A percentile compares a stretch with the other conserved stretches of the same genome.
These are phyloP conservation scores for Kodamaea suecica DNA, from an alignment of 1,139 yeast genomes.

Conservation along the genomic window DNA sequence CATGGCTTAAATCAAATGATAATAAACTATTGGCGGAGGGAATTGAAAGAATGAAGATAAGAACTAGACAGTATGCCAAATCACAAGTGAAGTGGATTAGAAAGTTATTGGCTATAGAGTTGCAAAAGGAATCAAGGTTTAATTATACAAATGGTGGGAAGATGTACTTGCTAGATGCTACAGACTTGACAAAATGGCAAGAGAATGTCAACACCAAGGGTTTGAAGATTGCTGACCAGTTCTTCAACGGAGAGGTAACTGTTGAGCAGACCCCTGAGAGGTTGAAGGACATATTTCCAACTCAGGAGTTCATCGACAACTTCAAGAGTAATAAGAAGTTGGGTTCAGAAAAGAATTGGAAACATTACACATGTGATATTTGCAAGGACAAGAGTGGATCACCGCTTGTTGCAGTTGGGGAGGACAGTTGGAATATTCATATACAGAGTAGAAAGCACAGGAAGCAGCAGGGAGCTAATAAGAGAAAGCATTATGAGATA, in stretches of 20 bases:
- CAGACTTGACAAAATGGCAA: conserved; percentile 63
- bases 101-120: conserved; percentile 64
- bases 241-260: conserved; percentile 24
- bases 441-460: conserved; percentile 61
- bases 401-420: conserved; percentile 68
- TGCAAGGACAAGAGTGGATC: conserved; percentile 61
- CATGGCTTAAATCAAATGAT: conserved; percentile 53
- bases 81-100: conserved; percentile 92
- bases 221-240: conserved; percentile 41
- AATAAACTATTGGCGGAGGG: conserved; percentile 40
- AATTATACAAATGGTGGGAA: conserved; percentile 57
- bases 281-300: conserved; percentile 34
- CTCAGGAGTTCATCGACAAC: conserved; percentile 15
- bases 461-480: conserved; percentile 19
- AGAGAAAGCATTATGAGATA: conserved; percentile 18
- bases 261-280: conserved; percentile 43
- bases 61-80: conserved; percentile 85
- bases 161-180: conserved; percentile 70
- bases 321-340: conserved; percentile 37
- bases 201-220: conserved; percentile 57
- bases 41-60: conserved; percentile 71
- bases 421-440: conserved; percentile 68
- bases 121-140: conserved; percentile 49
- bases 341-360: conserved; percentile 54
- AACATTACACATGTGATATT: conserved; percentile 61